These are phyloP conservation scores for Gynochthodes officinalis DNA, from an alignment of 257 asterid genomes.

Conservation along the genomic window DNA sequence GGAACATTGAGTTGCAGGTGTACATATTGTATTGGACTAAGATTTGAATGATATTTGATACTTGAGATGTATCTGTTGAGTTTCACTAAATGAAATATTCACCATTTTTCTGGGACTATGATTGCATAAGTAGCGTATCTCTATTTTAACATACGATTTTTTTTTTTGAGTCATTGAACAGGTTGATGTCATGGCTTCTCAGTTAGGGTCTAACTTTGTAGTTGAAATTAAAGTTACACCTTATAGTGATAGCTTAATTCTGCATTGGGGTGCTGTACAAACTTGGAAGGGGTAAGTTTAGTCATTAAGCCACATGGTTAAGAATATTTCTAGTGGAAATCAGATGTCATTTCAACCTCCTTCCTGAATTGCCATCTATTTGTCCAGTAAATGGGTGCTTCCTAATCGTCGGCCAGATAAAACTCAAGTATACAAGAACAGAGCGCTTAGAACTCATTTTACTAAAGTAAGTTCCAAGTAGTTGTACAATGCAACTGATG, in stretches of 20 bases:
- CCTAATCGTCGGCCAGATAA: conserved; percentile 77
- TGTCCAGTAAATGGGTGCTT: conserved; percentile 73
- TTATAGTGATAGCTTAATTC: conserved; percentile 49
- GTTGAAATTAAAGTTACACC: conserved; percentile 59
- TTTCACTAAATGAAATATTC: background rate
- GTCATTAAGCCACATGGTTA: background rate
- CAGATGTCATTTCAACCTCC: background rate
- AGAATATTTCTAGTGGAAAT: background rate
- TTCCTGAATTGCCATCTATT: conserved; percentile 4
- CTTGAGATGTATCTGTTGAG: background rate
- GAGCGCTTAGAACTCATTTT: conserved; percentile 88
- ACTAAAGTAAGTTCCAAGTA: conserved; percentile 55
- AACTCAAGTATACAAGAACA: conserved; percentile 64
- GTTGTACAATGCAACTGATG: conserved; percentile 1
- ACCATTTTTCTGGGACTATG: background rate
- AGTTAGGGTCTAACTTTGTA: conserved; percentile 43
- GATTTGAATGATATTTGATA: background rate
- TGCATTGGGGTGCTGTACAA: conserved; percentile 92
- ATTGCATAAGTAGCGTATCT: background rate
- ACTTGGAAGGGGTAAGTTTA: conserved; percentile 50
- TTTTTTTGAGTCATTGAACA: conserved; percentile 41
- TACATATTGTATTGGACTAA: background rate
- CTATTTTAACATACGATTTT: background rate
- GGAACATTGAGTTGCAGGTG: conserved; percentile 84
- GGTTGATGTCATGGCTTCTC: conserved; percentile 71